phyloP scores from a whole-genome alignment of 2,329 filamentous ascomycete species.

The Paramyrothecium sp. region DNA sequence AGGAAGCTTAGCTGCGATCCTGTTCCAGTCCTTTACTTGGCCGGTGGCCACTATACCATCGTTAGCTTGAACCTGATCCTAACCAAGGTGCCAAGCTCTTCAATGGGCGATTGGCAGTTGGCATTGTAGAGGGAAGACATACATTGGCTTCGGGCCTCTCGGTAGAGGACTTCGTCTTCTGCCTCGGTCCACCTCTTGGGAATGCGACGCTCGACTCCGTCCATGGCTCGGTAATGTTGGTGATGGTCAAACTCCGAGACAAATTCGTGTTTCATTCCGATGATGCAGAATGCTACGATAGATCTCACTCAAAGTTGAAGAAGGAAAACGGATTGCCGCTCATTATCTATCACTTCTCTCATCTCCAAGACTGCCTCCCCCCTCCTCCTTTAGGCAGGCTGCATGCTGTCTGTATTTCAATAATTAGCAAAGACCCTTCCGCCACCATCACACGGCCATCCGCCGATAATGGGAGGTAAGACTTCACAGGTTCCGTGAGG shows the following conservation, averaged over 20 bases:
- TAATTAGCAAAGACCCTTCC: neutral
- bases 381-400: neutral
- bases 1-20: slow-evolving; percentile 32
- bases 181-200: slow-evolving; percentile 8
- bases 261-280: neutral
- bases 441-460: neutral
- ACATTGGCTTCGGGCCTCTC: slow-evolving; percentile 7
- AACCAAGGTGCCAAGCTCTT: neutral
- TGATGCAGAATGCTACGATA: neutral
- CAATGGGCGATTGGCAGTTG: neutral
- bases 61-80: neutral
- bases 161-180: slow-evolving; percentile 6
- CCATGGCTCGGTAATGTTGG: neutral
- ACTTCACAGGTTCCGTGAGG: neutral
- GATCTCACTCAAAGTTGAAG: neutral
- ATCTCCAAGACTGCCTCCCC: neutral
- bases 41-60: neutral
- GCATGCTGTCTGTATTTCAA: neutral
- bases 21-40: slow-evolving; percentile 25
- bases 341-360: neutral
- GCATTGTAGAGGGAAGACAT: neutral
- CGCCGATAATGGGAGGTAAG: neutral
- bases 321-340: neutral
- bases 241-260: neutral
- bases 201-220: neutral